Evolutionary conservation across 1,139 yeast genomes (phyloP).

Genomic region (Debaryomyces udenii): DNA sequence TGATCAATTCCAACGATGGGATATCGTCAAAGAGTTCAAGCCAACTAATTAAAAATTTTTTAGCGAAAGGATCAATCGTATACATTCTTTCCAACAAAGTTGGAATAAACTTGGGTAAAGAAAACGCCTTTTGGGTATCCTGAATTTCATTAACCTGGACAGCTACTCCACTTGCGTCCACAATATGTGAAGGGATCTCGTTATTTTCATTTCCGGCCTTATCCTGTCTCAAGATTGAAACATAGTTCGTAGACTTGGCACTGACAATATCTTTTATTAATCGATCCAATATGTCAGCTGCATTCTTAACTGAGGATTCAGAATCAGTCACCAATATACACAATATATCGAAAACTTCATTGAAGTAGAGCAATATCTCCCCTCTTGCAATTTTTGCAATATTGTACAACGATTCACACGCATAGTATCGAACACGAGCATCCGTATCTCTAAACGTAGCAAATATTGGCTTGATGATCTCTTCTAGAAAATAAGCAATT

Average conservation of each 20-base stretch:
- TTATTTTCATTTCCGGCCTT: constrained; percentile 40
- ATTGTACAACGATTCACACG: constrained; percentile 94
- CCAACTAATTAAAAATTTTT: constrained; percentile 93
- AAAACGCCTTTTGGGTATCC: constrained; percentile 75
- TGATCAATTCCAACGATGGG: constrained; percentile 85
- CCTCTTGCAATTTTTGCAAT: constrained; percentile 97
- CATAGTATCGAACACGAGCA: constrained; percentile 93
- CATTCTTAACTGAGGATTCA: constrained; percentile 91
- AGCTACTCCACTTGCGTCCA: constrained; percentile 54
- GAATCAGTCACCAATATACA: constrained; percentile 90
- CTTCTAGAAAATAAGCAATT: constrained; percentile 69
- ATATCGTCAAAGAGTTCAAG: constrained; percentile 85
- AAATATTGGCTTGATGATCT: constrained; percentile 88
- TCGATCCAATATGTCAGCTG: constrained; percentile 91
- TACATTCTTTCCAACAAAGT: constrained; percentile 86
- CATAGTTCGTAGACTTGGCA: constrained; percentile 89
- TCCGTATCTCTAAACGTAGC: constrained; percentile 98
- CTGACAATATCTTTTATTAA: constrained; percentile 93
- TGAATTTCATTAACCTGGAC: constrained; percentile 64
- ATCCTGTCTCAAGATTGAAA: constrained; percentile 71
- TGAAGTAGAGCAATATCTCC: constrained; percentile 86
- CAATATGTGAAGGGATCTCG: constrained; percentile 47
- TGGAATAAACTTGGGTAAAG: constrained; percentile 87
- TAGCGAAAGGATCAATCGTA: constrained; percentile 88
- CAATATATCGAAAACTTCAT: constrained; percentile 90